phyloP scores from a whole-genome alignment of 129 eudicot species.

The Saposhnikovia divaricata region DNA sequence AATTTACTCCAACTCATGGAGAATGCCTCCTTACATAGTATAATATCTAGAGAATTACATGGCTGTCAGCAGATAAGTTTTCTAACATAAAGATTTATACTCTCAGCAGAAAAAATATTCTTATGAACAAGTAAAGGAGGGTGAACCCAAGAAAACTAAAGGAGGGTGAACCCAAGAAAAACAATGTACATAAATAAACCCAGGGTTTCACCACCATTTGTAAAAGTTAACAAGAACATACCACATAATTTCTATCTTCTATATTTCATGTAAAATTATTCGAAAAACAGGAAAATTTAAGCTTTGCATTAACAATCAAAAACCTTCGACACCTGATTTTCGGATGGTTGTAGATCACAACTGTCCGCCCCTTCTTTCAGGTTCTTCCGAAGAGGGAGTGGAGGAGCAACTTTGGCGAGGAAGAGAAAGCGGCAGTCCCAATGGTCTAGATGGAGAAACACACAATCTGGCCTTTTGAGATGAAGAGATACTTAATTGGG shows the following conservation, averaged over 20 bases:
- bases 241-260: constrained; percentile 33
- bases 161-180: neutral
- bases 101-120: no score
- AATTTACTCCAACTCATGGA: no score
- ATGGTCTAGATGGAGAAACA: constrained; percentile 30
- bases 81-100: no score
- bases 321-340: constrained; percentile 77
- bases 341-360: constrained; percentile 45
- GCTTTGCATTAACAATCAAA: constrained; percentile 52
- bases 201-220: constrained; percentile 23
- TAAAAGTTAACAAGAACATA: constrained; percentile 11
- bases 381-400: constrained; percentile 44
- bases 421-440: constrained; percentile 34
- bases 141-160: neutral
- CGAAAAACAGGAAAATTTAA: constrained; percentile 19
- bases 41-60: no score
- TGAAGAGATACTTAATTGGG: constrained; percentile 45
- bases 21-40: no score
- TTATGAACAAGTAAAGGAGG: no score
- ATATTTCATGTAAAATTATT: constrained; percentile 25
- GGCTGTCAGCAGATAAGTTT: no score
- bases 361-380: constrained; percentile 54
- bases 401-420: constrained; percentile 61
- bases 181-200: constrained; percentile 30
- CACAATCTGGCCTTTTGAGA: constrained; percentile 32